A percentile compares a stretch with the other conserved stretches of the same genome.
Evolutionary conservation across 192 early-diverging fungal genomes (phyloP).

Genomic region (Coemansia reversa): DNA sequence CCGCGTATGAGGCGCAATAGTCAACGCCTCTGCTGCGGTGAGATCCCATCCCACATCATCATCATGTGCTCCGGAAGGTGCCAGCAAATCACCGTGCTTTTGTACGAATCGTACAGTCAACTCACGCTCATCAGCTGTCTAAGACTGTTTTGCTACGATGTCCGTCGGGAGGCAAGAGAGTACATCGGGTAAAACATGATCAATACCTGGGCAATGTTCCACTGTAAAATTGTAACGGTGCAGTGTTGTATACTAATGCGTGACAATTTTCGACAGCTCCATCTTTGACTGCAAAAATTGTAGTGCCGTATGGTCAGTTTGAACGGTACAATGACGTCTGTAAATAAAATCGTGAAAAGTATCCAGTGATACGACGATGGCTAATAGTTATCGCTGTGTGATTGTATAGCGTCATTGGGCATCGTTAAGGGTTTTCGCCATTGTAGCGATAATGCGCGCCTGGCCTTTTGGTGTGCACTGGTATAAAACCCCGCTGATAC

Average conservation of each 20-base stretch:
- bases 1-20: too few relatives aligned
- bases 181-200: background rate
- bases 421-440: background rate
- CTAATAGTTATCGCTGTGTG: slow-evolving; percentile 2
- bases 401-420: background rate
- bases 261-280: slow-evolving; percentile 8
- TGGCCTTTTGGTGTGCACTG: background rate
- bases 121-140: background rate
- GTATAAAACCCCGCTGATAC: slow-evolving; percentile 1
- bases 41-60: too few relatives aligned
- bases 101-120: background rate
- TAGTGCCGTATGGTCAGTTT: slow-evolving; percentile 27
- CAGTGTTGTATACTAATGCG: slow-evolving; percentile 17
- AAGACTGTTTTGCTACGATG: background rate
- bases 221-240: background rate
- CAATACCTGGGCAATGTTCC: background rate
- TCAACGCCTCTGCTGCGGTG: too few relatives aligned
- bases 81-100: background rate
- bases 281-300: too few relatives aligned
- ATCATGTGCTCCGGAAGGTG: too few relatives aligned
- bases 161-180: background rate
- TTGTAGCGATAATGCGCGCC: background rate
- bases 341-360: slow-evolving; percentile 38
- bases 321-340: slow-evolving; percentile 34
- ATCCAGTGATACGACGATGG: background rate